Evolutionary conservation across 2,329 filamentous ascomycete species (phyloP).

Genomic region (Onygenales sp.): DNA sequence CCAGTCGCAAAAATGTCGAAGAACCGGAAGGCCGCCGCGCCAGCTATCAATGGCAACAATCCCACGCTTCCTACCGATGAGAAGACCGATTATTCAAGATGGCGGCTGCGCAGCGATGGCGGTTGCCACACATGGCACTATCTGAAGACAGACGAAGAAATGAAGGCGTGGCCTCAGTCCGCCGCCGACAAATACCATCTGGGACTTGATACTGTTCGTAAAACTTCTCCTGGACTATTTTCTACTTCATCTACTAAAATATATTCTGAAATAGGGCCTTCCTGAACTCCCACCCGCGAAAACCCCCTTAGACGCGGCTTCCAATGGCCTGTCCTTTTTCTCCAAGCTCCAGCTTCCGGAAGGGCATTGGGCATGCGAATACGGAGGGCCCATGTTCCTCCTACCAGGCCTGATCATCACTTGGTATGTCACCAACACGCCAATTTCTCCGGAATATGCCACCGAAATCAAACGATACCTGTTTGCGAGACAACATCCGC

Average conservation of each 20-base stretch:
- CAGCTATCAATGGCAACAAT: slow-evolving; percentile 20
- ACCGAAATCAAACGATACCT: slow-evolving; percentile 91
- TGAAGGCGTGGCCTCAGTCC: slow-evolving; percentile 72
- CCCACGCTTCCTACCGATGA: slow-evolving; percentile 16
- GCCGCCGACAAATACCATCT: slow-evolving; percentile 84
- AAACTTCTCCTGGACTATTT: background rate
- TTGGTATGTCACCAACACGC: slow-evolving; percentile 83
- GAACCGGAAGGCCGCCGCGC: slow-evolving; percentile 10
- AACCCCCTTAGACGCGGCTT: slow-evolving; percentile 65
- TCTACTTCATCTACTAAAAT: background rate
- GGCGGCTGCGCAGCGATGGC: slow-evolving; percentile 73
- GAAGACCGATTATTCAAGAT: slow-evolving; percentile 70
- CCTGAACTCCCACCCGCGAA: slow-evolving; percentile 61
- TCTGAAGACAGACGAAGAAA: slow-evolving; percentile 60
- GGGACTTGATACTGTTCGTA: slow-evolving; percentile 62
- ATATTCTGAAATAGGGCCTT: slow-evolving; percentile 48
- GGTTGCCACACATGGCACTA: slow-evolving; percentile 95
- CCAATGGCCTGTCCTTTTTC: slow-evolving; percentile 81
- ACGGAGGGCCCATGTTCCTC: slow-evolving; percentile 94
- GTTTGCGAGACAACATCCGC: slow-evolving; percentile 70
- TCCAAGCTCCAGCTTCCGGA: slow-evolving; percentile 78
- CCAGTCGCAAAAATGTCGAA: slow-evolving; percentile 5
- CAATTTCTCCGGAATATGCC: slow-evolving; percentile 67
- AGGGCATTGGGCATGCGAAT: slow-evolving; percentile 95
- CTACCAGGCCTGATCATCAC: slow-evolving; percentile 75